Evolutionary conservation across 2,329 filamentous ascomycete species (phyloP), one percentile per base, ranked within the genome.

Genomic region (Dactylellina sp.): DNA sequence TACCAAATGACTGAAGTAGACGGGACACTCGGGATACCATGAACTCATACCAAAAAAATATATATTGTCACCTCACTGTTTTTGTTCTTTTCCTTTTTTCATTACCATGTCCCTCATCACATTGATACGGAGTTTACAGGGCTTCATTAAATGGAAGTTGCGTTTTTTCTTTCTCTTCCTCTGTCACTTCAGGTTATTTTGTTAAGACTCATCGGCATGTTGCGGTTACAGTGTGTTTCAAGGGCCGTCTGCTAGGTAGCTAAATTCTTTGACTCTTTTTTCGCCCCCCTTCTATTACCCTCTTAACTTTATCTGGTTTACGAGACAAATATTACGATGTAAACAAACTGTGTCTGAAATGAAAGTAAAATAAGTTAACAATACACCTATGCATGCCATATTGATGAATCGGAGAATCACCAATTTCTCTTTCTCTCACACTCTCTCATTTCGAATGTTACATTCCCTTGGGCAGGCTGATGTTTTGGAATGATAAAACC

Each of bases 91-190:
- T 55, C 16, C 61, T n/a, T 20, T 61, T 55, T 28, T 24, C 18
- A 25, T 61, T 53, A 35, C 44, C 5, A 49, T 55, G 44, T 44
- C 42, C 47, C 55, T 56, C 60, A 72, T 72, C 62, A 72, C 68
- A 72, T 72, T 65, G 61, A 65, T 61, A 53, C 68, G 68, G 68
- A 72, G 68, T 72, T 72, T 65, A 60, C 46, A 65, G 68, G 68
- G 68, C 61, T 72, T 72, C 61, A 64, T 56, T 60, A 46, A 59
- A 72, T 72, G 59, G 39, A 64, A 56, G 28, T 49, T 56, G 53
- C 60, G 46, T 28, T 47, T 60, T 65, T 60, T 42, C 28, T 32
- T 65, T 65, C 37, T 42, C 20, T 14, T 18, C 40, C 39, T 24
- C 20, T 28, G 18, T 59, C 35, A 39, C 53, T 25, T 14, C 39